These are phyloP conservation scores for Sclerotinia spermophila DNA, from an alignment of 2,329 filamentous ascomycete species.

Conservation along the genomic window DNA sequence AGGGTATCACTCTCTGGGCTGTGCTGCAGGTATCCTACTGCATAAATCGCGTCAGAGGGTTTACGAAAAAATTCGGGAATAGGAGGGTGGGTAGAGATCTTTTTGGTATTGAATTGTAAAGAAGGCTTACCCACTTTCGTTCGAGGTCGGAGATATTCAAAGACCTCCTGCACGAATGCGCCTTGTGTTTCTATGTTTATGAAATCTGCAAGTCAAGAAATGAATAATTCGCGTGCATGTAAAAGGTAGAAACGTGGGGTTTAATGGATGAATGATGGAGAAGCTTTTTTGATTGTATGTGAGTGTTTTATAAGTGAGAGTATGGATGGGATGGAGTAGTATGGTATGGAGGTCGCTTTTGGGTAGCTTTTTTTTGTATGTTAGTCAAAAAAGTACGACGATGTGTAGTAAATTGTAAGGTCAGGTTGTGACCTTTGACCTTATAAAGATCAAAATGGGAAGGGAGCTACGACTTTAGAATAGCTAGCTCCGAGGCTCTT, in stretches of 20 bases:
- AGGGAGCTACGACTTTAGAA: not conserved
- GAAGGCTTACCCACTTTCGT: slow-evolving; percentile 20
- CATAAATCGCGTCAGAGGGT: slow-evolving; percentile 21
- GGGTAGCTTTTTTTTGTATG: not conserved
- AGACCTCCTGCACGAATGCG: slow-evolving; percentile 18
- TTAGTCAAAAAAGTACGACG: not conserved
- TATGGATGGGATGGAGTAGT: not conserved
- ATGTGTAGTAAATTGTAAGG: not conserved
- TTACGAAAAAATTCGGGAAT: slow-evolving; percentile 14
- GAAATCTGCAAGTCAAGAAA: slow-evolving; percentile 19
- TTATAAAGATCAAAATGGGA: not conserved
- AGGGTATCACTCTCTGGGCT: slow-evolving; percentile 19
- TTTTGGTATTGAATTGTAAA: slow-evolving; percentile 12
- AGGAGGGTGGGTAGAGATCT: slow-evolving; percentile 7
- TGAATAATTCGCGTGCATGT: slow-evolving; percentile 5
- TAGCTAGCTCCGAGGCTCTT: slow-evolving; percentile 8
- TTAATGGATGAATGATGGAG: slow-evolving; percentile 6
- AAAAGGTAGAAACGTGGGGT: slow-evolving; percentile 16
- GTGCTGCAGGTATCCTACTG: slow-evolving; percentile 21
- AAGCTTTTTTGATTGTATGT: not conserved
- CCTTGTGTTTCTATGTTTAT: slow-evolving; percentile 19
- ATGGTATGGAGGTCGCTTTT: not conserved
- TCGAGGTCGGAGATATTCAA: slow-evolving; percentile 18
- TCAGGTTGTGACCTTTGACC: not conserved
- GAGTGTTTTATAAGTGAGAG: not conserved